Base-by-base conservation (phyloP, 768 basidiomycete genomes). In the Steccherinum ochraceum region DNA sequence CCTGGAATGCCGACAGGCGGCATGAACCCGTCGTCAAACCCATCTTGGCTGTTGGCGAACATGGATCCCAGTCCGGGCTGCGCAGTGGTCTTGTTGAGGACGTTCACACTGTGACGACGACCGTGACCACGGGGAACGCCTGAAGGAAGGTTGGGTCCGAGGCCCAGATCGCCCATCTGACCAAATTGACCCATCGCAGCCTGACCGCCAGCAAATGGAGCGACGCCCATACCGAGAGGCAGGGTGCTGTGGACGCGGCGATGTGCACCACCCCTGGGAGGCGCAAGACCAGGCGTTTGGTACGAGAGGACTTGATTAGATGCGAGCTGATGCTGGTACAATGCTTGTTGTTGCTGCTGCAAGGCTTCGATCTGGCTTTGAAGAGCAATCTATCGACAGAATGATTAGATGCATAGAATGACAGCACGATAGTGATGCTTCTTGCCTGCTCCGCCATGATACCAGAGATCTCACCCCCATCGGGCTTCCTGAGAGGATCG, bases 361-460 rank as follows among this genome's bases (percentile, higher is more conserved):
- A 95, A 72, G 3, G 79, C 86, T 69, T 93, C 92, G 56, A 94
- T 93, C 67, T 95, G 91, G 59, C 67, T 90, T 69, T 94, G 93
- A 51, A 95, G 63, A 42, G 90, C 90, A 61, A 94, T 89, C 89
- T 91, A 61, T 21, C 23, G 5, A 26, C 24, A 27, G 40, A n/a
- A n/a, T n/a, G n/a, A n/a, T n/a, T n/a, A n/a, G n/a, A n/a, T n/a
- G n/a, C n/a, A n/a, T n/a, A 46, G 27, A 56, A 44, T n/a, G 35
- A 21, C n/a, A n/a, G n/a, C n/a, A n/a, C n/a, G n/a, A n/a, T n/a
- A n/a, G n/a, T n/a, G n/a, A 44, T 10, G 11, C 4, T 4, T 54
- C 71, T 54, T 57, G 91, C 93, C 79, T 97, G 95, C 68, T 97
- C 93, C 4, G 92, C 92, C 91, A 97, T 93, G 51, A 94, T 87